Evolutionary conservation across 352 stramenopile species (phyloP).

Genomic region (Sclerospora graminicola): DNA sequence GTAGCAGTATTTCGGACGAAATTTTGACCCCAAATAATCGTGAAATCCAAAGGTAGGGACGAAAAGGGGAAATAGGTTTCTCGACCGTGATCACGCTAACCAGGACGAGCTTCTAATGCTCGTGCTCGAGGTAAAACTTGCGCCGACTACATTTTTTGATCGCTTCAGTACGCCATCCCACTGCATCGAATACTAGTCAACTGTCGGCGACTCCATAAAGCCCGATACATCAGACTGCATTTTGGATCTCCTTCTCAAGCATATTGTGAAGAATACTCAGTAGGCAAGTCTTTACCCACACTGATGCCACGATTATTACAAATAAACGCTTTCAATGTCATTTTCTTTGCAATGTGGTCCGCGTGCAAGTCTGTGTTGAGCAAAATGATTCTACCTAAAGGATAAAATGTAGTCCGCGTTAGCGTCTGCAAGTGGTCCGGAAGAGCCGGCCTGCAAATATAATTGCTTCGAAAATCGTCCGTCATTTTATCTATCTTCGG

Average conservation of each 20-base stretch:
- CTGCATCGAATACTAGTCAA: conserved; percentile 82
- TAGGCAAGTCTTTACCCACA: conserved; percentile 59
- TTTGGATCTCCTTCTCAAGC: conserved; percentile 72
- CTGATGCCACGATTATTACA: conserved; percentile 85
- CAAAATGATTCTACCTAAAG: conserved; percentile 99
- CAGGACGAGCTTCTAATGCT: no score
- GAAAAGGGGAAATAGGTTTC: no score
- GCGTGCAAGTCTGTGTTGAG: conserved; percentile 99
- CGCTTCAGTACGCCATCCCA: conserved; percentile 84
- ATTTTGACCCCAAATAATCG: no score
- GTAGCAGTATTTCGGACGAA: no score
- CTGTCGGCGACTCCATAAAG: conserved; percentile 55
- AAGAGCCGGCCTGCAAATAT: conserved; percentile 63
- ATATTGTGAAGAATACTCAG: conserved; percentile 76
- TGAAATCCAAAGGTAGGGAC: no score
- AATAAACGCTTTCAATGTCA: conserved; percentile 82
- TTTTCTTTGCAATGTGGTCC: conserved; percentile 83
- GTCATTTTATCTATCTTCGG: conserved; percentile 97
- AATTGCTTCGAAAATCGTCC: conserved; percentile 93
- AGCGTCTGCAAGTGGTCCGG: conserved; percentile 53
- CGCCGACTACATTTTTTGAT: conserved; percentile 79
- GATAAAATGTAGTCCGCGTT: conserved; percentile 94
- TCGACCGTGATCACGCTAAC: no score
- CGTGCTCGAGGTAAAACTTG: conserved; percentile 79
- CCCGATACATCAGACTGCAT: conserved; percentile 85